These are phyloP conservation scores for Graphilbum ipis-grandicollis DNA, from an alignment of 2,329 filamentous ascomycete genomes.

Conservation along the genomic window DNA sequence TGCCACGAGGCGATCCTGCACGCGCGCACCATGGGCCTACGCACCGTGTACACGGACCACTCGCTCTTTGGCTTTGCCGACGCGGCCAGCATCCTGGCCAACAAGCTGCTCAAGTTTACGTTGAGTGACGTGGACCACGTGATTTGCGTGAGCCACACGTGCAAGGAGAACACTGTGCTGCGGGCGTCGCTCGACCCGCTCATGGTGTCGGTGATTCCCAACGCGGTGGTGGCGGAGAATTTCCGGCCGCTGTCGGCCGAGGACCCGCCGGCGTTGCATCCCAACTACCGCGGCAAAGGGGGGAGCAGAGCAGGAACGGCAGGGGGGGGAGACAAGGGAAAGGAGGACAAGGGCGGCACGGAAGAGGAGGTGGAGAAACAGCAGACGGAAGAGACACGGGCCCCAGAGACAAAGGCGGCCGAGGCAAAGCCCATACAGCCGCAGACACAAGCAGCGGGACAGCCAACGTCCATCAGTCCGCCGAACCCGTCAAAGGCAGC, in stretches of 20 bases:
- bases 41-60: slow-evolving; percentile 94
- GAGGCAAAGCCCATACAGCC: too few species aligned
- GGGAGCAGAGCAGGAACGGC: neutral
- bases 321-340: neutral
- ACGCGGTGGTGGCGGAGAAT: slow-evolving; percentile 91
- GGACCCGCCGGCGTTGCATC: slow-evolving; percentile 15
- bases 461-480: too few species aligned
- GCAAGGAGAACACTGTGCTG: slow-evolving; percentile 95
- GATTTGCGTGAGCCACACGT: slow-evolving; percentile 96
- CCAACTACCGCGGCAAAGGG: neutral
- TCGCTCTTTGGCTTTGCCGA: slow-evolving; percentile 96
- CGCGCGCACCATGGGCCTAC: slow-evolving; percentile 85
- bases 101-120: slow-evolving; percentile 92
- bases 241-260: slow-evolving; percentile 54
- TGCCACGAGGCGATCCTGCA: slow-evolving; percentile 93
- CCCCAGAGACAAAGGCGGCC: neutral
- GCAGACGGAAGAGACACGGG: neutral
- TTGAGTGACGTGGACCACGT: slow-evolving; percentile 95
- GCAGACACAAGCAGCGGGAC: too few species aligned
- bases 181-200: slow-evolving; percentile 85
- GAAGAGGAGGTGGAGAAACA: neutral
- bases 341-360: neutral
- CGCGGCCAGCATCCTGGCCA: slow-evolving; percentile 85
- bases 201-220: slow-evolving; percentile 96
- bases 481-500: too few species aligned